Percentiles rank a stretch among this genome's conserved stretches.
These are phyloP conservation scores for Phytophthora foliorum DNA, from an alignment of 352 stramenopile genomes.

Conservation along the genomic window DNA sequence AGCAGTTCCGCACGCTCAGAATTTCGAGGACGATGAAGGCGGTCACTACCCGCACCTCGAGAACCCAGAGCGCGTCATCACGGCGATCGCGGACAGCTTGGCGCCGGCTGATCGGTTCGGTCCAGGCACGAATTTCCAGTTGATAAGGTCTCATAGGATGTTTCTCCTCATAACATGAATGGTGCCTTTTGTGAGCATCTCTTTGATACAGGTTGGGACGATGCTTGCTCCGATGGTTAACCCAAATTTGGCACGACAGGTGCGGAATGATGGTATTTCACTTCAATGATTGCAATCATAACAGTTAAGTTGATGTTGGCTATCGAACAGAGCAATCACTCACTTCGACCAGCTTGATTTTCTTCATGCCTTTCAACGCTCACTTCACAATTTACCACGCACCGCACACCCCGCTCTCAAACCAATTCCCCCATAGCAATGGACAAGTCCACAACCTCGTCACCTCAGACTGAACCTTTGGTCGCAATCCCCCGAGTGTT, in stretches of 20 bases:
- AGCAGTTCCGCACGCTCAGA: conserved; percentile 28
- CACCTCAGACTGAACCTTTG: neutral
- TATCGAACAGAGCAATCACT: neutral
- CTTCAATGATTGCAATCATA: neutral
- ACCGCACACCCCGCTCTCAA: neutral
- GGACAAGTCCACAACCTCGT: neutral
- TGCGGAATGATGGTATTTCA: neutral
- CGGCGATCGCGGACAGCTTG: conserved; percentile 23
- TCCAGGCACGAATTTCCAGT: too few relatives aligned
- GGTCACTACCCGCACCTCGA: conserved; percentile 54
- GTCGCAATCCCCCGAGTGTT: conserved; percentile 41
- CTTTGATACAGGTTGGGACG: too few relatives aligned
- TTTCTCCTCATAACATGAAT: too few relatives aligned
- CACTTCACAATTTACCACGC: neutral
- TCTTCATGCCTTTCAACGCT: neutral
- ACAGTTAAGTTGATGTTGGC: neutral
- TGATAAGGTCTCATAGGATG: too few relatives aligned
- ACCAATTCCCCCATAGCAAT: neutral
- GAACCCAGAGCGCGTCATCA: conserved; percentile 30
- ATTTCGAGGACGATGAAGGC: conserved; percentile 31
- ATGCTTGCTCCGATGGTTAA: too few relatives aligned
- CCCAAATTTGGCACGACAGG: too few relatives aligned
- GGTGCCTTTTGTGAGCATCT: too few relatives aligned
- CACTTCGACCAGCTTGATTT: too few relatives aligned
- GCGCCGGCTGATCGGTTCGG: neutral